These are phyloP conservation scores for Amanita inopinata DNA, from an alignment of 768 basidiomycete genomes.

Conservation along the genomic window DNA sequence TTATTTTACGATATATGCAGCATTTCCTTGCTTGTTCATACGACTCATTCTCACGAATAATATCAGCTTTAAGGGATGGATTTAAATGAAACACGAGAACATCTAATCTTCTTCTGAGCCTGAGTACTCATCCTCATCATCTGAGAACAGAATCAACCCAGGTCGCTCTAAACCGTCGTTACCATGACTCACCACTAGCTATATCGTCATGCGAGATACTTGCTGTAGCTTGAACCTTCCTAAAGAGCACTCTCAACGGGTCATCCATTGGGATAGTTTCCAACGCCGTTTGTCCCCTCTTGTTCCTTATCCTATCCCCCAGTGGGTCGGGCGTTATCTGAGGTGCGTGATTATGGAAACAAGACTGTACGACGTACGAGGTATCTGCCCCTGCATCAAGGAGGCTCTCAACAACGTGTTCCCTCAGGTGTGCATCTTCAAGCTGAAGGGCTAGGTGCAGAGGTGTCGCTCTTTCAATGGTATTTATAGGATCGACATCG, in stretches of 20 bases:
- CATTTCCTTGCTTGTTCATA: no score
- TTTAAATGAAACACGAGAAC: background rate
- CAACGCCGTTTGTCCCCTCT: constrained; percentile 45
- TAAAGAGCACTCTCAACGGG: constrained; percentile 39
- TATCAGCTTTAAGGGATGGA: background rate
- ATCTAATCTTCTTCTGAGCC: constrained; percentile 20
- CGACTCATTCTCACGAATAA: background rate
- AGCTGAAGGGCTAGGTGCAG: constrained; percentile 64
- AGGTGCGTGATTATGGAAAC: constrained; percentile 1
- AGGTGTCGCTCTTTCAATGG: constrained; percentile 61
- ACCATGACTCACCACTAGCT: constrained; percentile 39
- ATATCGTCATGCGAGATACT: constrained; percentile 52
- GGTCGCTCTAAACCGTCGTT: background rate
- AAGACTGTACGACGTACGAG: constrained; percentile 31
- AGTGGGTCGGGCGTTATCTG: background rate
- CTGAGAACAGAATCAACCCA: background rate
- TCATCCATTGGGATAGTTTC: constrained; percentile 50
- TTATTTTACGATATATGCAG: no score
- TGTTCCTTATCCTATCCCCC: constrained; percentile 54
- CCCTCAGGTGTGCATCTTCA: constrained; percentile 43
- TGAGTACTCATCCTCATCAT: constrained; percentile 1
- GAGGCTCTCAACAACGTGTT: constrained; percentile 48
- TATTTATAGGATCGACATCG: constrained; percentile 75
- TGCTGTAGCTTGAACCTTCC: constrained; percentile 41
- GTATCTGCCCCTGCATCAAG: constrained; percentile 76